Percentiles rank a stretch among this genome's conserved stretches.
Conservation (phyloP, 768 basidiomycete genomes). For the Pleurotus tuoliensis region DNA sequence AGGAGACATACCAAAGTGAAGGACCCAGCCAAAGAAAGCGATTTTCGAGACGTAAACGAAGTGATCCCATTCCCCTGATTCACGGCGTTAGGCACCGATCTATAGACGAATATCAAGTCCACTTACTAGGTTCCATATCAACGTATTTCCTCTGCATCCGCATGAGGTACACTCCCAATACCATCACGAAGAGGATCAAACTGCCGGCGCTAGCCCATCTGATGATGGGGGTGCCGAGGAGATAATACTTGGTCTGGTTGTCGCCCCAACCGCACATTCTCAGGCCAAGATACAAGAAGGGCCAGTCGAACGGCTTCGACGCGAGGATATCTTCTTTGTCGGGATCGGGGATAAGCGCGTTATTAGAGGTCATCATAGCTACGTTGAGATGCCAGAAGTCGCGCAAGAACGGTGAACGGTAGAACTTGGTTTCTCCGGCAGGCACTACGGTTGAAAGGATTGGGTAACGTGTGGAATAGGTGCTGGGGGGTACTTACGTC, state of each 20-base stretch:
- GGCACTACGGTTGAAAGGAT: slow-evolving; percentile 55
- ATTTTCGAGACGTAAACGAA: slow-evolving; percentile 92
- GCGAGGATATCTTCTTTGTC: slow-evolving; percentile 99
- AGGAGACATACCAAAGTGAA: slow-evolving; percentile 74
- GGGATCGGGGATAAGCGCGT: slow-evolving; percentile 93
- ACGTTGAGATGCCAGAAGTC: slow-evolving; percentile 99
- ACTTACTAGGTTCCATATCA: slow-evolving; percentile 86
- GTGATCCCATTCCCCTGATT: slow-evolving; percentile 85
- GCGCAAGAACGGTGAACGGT: slow-evolving; percentile 87
- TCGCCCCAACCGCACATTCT: slow-evolving; percentile 99
- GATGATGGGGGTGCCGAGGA: slow-evolving; percentile 87
- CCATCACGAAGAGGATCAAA: slow-evolving; percentile 48
- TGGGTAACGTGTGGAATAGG: slow-evolving; percentile 2
- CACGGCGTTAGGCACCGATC: slow-evolving; percentile 1
- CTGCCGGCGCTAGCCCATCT: slow-evolving; percentile 84
- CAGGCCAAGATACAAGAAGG: slow-evolving; percentile 81
- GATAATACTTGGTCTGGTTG: slow-evolving; percentile 83
- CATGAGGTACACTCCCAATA: slow-evolving; percentile 67
- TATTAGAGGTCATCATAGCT: slow-evolving; percentile 99
- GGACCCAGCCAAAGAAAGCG: slow-evolving; percentile 85
- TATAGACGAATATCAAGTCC: not conserved
- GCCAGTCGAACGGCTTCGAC: slow-evolving; percentile 91
- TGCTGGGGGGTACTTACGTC: slow-evolving; percentile 53
- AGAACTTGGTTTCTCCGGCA: slow-evolving; percentile 74
- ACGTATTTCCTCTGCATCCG: slow-evolving; percentile 84